Evolutionary conservation across 148 eudicot species (phyloP).

Genomic region (Fagopyrum homotropicum): DNA sequence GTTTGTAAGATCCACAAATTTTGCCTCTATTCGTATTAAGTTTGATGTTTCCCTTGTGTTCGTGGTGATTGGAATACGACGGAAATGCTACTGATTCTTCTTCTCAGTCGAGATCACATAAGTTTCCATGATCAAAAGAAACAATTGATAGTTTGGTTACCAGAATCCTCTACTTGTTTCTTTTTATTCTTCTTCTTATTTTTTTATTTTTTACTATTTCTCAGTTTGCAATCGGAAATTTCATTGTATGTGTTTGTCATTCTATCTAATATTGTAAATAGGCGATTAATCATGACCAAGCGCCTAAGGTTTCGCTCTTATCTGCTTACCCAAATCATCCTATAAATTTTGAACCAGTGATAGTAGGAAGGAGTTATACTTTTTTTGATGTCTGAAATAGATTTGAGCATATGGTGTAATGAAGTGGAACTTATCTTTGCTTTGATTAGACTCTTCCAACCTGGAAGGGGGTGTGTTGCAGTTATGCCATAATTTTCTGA

Average conservation of each 20-base stretch:
- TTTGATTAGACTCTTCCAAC: not conserved
- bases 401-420: not conserved
- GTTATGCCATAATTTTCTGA: not conserved
- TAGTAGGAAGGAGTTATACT: not conserved
- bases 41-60: not conserved
- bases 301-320: not conserved
- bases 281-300: not conserved
- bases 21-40: not conserved
- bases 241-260: not conserved
- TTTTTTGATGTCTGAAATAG: too few relatives aligned
- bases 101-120: not conserved
- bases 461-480: not conserved
- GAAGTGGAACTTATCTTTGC: not conserved
- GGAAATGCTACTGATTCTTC: not conserved
- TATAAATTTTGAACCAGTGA: not conserved
- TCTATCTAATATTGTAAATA: not conserved
- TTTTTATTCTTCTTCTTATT: too few relatives aligned
- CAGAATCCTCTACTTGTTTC: not conserved
- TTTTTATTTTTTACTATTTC: too few relatives aligned
- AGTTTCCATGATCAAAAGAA: not conserved
- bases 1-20: slow-evolving; percentile 34
- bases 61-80: not conserved
- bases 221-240: not conserved
- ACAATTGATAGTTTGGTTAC: not conserved
- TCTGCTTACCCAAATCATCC: not conserved